Base-by-base conservation (phyloP, 1,139 yeast species). In the Hemisphaericaspora xylanilytica region DNA sequence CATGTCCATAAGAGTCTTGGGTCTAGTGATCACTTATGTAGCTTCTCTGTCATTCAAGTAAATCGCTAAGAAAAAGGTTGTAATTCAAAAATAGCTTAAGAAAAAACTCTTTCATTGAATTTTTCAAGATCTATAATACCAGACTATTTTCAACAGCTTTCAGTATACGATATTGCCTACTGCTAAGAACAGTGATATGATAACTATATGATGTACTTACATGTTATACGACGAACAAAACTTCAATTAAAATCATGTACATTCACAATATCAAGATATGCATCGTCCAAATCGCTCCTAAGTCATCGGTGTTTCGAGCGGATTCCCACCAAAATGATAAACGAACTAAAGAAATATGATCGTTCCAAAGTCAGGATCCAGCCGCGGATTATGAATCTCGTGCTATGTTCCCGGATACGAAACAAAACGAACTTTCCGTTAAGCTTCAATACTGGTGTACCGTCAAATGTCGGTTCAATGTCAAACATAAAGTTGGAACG, bases 371-470 rank as follows among this genome's bases (percentile, higher is more conserved):
- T 43, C 4, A 41, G 29, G n/a, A 31, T 45, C 4, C 47, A 39
- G 11, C 50, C 48, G 16, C 26, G 41, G 27, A 36, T 46, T 18
- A 41, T 44, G 22, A 40, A 45, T 26, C 28, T 44, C 8, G 32
- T 42, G 6, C 27, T 42, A n/a, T 43, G 17, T 15, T 18, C 42
- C 5, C 39, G 35, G 28, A 15, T 35, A 11, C 16, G 18, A 15
- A 14, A 11, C 11, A 18, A 37, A 12, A 22, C 7, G 1, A 20
- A 15, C 13, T 16, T 29, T 29, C 17, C 39, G 11, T 18, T 32
- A 16, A 22, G 26, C 5, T 14, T 44, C 5, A 42, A 37, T 21
- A 33, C 39, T 1, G 15, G 24, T 12, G 29, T 35, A 3, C 15
- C 22, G 11, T 32, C 29, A 39, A 40, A 25, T 25, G n/a, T n/a